Percentiles rank a stretch among this genome's conserved stretches.
Evolutionary conservation across 2,329 filamentous ascomycete species (phyloP).

Genomic region (Aspergillus sp.): DNA sequence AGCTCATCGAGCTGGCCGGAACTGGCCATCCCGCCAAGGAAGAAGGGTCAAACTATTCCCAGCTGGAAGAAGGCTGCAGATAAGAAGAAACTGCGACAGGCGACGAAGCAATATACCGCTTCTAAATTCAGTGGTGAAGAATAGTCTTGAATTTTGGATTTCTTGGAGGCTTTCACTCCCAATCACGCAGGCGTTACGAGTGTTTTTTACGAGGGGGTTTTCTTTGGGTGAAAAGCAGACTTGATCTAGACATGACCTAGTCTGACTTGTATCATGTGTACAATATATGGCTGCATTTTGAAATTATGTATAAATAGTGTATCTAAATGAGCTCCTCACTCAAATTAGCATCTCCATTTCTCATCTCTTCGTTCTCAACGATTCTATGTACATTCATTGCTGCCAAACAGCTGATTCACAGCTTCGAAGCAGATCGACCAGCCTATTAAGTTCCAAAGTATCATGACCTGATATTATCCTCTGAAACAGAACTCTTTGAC

Average conservation of each 20-base stretch:
- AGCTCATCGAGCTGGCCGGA: slow-evolving; percentile 9
- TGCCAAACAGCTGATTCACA: neutral
- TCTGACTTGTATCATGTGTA: slow-evolving; percentile 18
- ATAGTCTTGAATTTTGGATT: neutral
- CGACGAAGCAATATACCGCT: slow-evolving; percentile 36
- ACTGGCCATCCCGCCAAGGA: slow-evolving; percentile 22
- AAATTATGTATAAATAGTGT: slow-evolving; percentile 6
- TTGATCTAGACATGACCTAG: neutral
- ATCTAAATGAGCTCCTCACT: slow-evolving; percentile 26
- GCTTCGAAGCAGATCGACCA: neutral
- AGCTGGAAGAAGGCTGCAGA: slow-evolving; percentile 45
- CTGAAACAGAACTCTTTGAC: neutral
- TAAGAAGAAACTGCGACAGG: slow-evolving; percentile 44
- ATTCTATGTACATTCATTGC: neutral
- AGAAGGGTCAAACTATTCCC: slow-evolving; percentile 38
- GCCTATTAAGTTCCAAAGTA: neutral
- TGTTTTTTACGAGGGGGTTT: slow-evolving; percentile 3
- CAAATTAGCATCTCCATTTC: slow-evolving; percentile 8
- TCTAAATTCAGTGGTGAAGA: neutral
- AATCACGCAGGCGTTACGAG: slow-evolving; percentile 1
- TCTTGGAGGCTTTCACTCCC: neutral
- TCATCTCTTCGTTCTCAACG: neutral
- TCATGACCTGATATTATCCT: neutral
- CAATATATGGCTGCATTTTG: slow-evolving; percentile 10
- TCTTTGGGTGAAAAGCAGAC: neutral